Conservation (phyloP, 225 moss, liverwort and hornwort genomes). For the Pseudisothecium myosuroides region DNA sequence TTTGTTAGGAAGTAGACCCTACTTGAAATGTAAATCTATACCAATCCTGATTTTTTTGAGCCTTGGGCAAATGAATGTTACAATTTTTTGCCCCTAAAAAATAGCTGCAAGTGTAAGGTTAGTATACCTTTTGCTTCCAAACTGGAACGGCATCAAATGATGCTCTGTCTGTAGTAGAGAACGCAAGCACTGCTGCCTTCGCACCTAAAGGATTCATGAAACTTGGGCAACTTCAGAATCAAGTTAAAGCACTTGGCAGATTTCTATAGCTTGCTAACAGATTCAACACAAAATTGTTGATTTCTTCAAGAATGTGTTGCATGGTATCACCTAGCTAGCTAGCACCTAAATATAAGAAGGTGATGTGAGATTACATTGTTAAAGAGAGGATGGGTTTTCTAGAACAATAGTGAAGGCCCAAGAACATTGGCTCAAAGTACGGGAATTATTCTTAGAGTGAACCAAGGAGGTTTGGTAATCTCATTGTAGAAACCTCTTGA, state of each 20-base stretch:
- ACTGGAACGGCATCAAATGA: constrained; percentile 61
- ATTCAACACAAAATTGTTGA: not conserved
- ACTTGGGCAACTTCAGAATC: not conserved
- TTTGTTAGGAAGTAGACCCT: too few relatives aligned
- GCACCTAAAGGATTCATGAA: constrained; percentile 25
- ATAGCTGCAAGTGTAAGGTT: fast-evolving
- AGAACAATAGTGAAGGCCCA: not conserved
- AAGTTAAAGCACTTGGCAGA: not conserved
- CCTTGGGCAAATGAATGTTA: too few relatives aligned
- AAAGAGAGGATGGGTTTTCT: not conserved
- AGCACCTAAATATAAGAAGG: not conserved
- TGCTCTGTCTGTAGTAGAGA: constrained; percentile 74
- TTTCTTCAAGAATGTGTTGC: not conserved
- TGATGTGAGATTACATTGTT: not conserved
- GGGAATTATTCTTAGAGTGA: not conserved
- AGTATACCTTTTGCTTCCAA: constrained; percentile 80
- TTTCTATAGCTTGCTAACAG: not conserved
- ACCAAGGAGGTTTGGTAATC: not conserved
- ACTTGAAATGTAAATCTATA: not conserved
- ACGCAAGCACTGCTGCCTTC: constrained; percentile 74
- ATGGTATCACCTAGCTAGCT: not conserved
- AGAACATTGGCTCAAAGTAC: not conserved
- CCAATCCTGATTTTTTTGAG: fast-evolving
- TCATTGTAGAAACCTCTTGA: not conserved
- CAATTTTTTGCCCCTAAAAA: not conserved